phyloP scores from a whole-genome alignment of 805 yeast species.

The Metschnikowia aberdeeniae region DNA sequence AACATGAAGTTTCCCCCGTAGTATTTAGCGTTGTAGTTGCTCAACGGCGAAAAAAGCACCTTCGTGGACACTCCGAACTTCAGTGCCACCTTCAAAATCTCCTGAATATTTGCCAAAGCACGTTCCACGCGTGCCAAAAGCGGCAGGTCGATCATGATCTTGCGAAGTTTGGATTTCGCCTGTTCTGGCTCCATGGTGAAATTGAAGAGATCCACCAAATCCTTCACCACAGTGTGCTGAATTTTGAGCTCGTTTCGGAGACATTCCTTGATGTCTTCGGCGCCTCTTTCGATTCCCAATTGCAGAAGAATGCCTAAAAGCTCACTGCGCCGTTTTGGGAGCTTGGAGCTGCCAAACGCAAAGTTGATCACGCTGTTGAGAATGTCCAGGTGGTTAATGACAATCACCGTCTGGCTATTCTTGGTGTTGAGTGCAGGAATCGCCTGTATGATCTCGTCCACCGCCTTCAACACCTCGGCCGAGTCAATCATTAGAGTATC shows the following conservation, averaged over 20 bases:
- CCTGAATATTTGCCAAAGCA: slow-evolving; percentile 56
- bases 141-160: slow-evolving; percentile 72
- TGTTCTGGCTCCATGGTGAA: slow-evolving; percentile 66
- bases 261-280: slow-evolving; percentile 49
- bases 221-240: slow-evolving; percentile 77
- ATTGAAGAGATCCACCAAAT: slow-evolving; percentile 68
- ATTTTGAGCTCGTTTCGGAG: slow-evolving; percentile 58
- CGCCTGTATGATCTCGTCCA: slow-evolving; percentile 63
- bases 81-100: slow-evolving; percentile 51
- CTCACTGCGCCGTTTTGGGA: slow-evolving; percentile 53
- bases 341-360: slow-evolving; percentile 71
- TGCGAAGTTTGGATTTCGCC: slow-evolving; percentile 59
- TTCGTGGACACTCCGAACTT: slow-evolving; percentile 57
- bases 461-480: slow-evolving; percentile 82
- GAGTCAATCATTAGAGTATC: slow-evolving; percentile 39
- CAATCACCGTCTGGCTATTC: slow-evolving; percentile 50
- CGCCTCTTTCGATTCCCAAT: slow-evolving; percentile 62
- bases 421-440: slow-evolving; percentile 62
- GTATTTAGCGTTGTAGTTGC: slow-evolving; percentile 77
- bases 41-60: slow-evolving; percentile 71
- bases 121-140: slow-evolving; percentile 56
- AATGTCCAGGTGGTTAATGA: slow-evolving; percentile 78
- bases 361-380: slow-evolving; percentile 58
- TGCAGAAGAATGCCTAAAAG: slow-evolving; percentile 74
- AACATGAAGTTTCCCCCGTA: slow-evolving; percentile 85